Conservation (phyloP, 225 moss, liverwort and hornwort species). For the Neckera pumila region DNA sequence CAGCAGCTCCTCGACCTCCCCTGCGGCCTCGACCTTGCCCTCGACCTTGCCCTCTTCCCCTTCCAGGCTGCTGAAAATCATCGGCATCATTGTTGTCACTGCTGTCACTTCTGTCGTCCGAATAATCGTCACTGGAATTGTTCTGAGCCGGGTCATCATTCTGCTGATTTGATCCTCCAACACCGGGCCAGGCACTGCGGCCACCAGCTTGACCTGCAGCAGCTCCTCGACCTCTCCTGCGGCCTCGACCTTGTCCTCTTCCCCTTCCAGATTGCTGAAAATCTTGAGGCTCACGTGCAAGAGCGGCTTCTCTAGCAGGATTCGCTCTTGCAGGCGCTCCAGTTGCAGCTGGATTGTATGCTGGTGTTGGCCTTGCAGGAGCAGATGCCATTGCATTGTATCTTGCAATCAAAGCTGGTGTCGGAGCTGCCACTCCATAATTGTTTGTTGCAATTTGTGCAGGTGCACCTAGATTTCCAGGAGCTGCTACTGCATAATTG, state of each 20-base stretch:
- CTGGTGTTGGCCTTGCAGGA: background rate
- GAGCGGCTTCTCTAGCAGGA: background rate
- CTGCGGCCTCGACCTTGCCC: background rate
- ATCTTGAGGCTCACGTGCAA: background rate
- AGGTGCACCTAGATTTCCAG: background rate
- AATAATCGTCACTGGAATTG: background rate
- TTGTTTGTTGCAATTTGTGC: background rate
- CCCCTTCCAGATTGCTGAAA: background rate
- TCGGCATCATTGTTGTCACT: background rate
- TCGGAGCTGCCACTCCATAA: background rate
- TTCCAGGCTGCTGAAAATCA: too few species aligned
- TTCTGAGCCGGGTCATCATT: background rate
- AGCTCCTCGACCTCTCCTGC: background rate
- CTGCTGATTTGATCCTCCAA: background rate
- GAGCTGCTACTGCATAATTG: too few species aligned
- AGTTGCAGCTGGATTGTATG: background rate
- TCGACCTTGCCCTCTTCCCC: too few species aligned
- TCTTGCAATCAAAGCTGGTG: background rate
- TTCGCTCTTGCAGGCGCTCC: background rate
- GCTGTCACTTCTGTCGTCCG: background rate
- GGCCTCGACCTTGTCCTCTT: background rate
- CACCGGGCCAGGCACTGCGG: background rate
- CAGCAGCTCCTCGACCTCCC: background rate
- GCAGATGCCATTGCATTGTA: background rate
- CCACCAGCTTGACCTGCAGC: background rate